phyloP scores from a whole-genome alignment of 371 early-diverging fungal species.

The Furculomyces boomerangus region DNA sequence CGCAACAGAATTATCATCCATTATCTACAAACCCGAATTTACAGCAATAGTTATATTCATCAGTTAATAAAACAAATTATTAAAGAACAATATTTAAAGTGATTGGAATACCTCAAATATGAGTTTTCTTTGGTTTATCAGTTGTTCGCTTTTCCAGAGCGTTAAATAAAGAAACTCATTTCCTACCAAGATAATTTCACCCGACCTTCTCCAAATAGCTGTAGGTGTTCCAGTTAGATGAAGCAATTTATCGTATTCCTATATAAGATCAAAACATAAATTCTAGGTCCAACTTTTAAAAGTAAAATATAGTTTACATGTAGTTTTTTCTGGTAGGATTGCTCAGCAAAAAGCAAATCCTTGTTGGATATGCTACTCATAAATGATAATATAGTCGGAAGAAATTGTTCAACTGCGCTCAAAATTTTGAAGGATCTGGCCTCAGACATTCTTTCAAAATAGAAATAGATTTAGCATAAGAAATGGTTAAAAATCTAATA shows the following conservation, averaged over 20 bases:
- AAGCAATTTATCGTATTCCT: conserved; percentile 78
- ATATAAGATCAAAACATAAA: not conserved
- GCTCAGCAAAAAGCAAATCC: no score
- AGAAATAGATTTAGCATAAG: no score
- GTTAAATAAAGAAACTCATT: conserved; percentile 81
- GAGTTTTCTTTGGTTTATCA: conserved; percentile 24
- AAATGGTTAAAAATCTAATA: no score
- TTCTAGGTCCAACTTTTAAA: not conserved
- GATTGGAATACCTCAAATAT: conserved; percentile 20
- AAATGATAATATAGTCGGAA: no score
- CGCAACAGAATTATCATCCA: conserved; percentile 74
- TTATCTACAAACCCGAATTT: conserved; percentile 24
- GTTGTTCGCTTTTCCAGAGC: conserved; percentile 59
- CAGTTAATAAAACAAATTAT: not conserved
- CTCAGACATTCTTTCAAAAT: no score
- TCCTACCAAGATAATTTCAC: conserved; percentile 77
- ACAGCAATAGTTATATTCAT: not conserved
- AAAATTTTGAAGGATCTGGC: no score
- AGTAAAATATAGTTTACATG: not conserved
- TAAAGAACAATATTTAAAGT: not conserved
- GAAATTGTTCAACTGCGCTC: no score
- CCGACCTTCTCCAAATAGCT: conserved; percentile 83
- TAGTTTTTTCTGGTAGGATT: not conserved
- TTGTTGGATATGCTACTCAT: no score
- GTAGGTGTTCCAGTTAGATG: conserved; percentile 88